These are phyloP conservation scores for Lactifluus echinatus DNA, from an alignment of 768 basidiomycete genomes.

Conservation along the genomic window DNA sequence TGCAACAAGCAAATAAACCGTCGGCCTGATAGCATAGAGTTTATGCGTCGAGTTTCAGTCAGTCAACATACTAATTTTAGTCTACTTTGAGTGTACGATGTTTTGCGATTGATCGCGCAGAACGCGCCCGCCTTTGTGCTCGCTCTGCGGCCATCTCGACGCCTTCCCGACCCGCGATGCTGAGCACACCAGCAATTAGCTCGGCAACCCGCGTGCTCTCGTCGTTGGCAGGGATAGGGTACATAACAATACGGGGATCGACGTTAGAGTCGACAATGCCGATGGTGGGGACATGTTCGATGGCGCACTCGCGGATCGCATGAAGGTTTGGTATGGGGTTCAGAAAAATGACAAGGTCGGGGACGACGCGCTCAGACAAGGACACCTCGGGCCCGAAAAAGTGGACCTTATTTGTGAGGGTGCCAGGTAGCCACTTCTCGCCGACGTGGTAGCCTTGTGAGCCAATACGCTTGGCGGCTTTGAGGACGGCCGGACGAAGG, in stretches of 20 bases:
- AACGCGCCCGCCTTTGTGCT: slow-evolving; percentile 16
- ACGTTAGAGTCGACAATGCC: slow-evolving; percentile 92
- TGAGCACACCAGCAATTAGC: slow-evolving; percentile 80
- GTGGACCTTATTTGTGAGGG: slow-evolving; percentile 76
- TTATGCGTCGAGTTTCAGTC: not conserved
- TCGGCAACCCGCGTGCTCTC: slow-evolving; percentile 89
- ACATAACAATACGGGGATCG: slow-evolving; percentile 95
- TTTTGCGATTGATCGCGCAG: slow-evolving; percentile 7
- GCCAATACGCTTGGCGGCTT: slow-evolving; percentile 73
- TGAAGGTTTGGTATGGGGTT: slow-evolving; percentile 80
- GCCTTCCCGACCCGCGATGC: slow-evolving; percentile 79
- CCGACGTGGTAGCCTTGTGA: slow-evolving; percentile 77
- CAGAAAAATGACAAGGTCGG: slow-evolving; percentile 86
- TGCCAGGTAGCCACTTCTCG: slow-evolving; percentile 92
- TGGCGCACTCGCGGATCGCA: slow-evolving; percentile 87
- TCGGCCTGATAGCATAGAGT: not conserved
- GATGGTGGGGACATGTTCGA: slow-evolving; percentile 85
- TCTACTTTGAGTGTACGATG: slow-evolving; percentile 17
- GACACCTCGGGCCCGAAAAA: slow-evolving; percentile 57
- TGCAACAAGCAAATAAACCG: slow-evolving; percentile 34
- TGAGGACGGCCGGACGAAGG: slow-evolving; percentile 62
- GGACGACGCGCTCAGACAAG: slow-evolving; percentile 48
- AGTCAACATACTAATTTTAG: not conserved
- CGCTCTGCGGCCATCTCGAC: slow-evolving; percentile 37
- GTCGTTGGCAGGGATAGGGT: slow-evolving; percentile 97